Base-by-base conservation (phyloP, 495 filamentous ascomycete genomes). In the Cetradonia linearis region DNA sequence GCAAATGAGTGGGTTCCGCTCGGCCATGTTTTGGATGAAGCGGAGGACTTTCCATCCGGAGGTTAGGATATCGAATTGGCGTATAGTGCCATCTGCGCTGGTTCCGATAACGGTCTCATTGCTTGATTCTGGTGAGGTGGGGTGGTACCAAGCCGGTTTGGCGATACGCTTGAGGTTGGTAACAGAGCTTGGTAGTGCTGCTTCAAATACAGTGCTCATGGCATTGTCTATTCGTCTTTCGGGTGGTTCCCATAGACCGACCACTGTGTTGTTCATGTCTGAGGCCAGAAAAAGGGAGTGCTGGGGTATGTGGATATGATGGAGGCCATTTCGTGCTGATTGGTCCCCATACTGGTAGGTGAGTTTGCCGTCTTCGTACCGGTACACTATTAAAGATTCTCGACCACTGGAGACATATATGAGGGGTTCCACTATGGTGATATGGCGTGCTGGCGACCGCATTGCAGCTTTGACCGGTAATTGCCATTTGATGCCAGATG, bases 61-160 rank as follows among this genome's bases (percentile, higher is more conserved):
- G 1, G 70, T 65, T 0, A 91, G 66, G 16, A 83, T 67, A n/a
- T 77, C 73, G 59, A 90, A 80, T 33, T 83, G 78, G 58, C 78
- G 77, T 18, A 90, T 63, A 0, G 83, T 78, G 5, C 88, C 88
- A 65, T 86, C 81, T 28, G 86, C 77, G 31, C 79, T 79, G 9
- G 82, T 74, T 1, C 86, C 88, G 37, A 90, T 75, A 16, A 80
- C 30, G 18, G 8, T 34, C 13, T 70, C 27, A 65, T 62, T 20
- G 70, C 56, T 20, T 68, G 62, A 16, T 64, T 72, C 55, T 67
- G 36, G 76, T 23, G 63, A 63, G 49, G 63, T 66, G 40, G 31
- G 48, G 44, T 64, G 64, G 18, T 34, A 53, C 50, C 61, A 80
- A 3, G 64, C 53, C 11, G 81, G 78, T 40, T 77, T 73, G 30